phyloP scores from a whole-genome alignment of 768 basidiomycete genomes.

The Leccinum fibrillosum region DNA sequence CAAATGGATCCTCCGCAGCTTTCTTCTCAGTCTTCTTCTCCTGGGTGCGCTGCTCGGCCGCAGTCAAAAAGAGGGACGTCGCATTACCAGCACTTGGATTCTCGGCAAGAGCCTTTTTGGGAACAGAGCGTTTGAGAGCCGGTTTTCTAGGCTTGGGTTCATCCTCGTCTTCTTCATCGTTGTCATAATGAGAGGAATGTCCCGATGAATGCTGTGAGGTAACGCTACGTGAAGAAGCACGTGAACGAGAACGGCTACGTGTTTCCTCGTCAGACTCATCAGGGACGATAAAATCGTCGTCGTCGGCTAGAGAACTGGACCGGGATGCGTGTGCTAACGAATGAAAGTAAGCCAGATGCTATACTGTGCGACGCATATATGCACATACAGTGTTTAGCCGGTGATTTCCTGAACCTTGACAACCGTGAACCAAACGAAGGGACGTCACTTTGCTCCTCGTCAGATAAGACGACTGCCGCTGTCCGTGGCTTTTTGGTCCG shows the following conservation, averaged over 20 bases:
- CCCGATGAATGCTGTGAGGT: conserved; percentile 35
- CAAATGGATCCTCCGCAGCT: conserved; percentile 69
- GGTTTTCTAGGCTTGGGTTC: conserved; percentile 36
- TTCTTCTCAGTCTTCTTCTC: conserved; percentile 84
- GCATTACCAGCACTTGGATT: conserved; percentile 29
- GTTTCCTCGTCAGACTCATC: conserved; percentile 60
- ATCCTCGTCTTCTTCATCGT: conserved; percentile 37
- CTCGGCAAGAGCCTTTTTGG: conserved; percentile 29
- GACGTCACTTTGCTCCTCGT: conserved; percentile 41
- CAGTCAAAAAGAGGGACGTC: conserved; percentile 63
- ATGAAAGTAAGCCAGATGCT: conserved; percentile 7
- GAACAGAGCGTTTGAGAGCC: conserved; percentile 33
- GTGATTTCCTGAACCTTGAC: conserved; percentile 64
- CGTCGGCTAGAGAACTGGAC: conserved; percentile 47
- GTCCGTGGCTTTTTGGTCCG: conserved; percentile 62
- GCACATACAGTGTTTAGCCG: conserved; percentile 48
- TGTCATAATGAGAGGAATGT: conserved; percentile 33
- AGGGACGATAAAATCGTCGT: conserved; percentile 71
- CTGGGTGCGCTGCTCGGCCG: conserved; percentile 73
- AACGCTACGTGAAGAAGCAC: conserved; percentile 42
- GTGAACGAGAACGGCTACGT: conserved; percentile 48
- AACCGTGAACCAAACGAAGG: conserved; percentile 57
- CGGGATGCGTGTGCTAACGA: conserved; percentile 39
- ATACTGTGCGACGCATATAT: background rate
- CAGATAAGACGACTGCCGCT: conserved; percentile 42